These are phyloP conservation scores for Lipomyces starkeyi DNA, from an alignment of 805 yeast species.

Conservation along the genomic window DNA sequence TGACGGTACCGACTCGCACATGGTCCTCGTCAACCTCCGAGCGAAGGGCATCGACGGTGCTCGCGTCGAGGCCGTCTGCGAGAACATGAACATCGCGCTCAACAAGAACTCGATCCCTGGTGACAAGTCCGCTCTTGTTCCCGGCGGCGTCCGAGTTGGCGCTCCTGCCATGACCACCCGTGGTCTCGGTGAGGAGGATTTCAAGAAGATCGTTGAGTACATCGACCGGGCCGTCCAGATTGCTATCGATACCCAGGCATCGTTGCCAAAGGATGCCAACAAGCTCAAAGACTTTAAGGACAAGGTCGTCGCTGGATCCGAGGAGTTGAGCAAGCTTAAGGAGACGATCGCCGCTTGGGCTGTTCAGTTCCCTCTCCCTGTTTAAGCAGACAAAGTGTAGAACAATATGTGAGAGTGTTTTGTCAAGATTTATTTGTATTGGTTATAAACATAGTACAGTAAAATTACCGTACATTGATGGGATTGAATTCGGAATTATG, in stretches of 20 bases:
- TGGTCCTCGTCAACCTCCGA: constrained; percentile 88
- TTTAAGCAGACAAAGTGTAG: constrained; percentile 21
- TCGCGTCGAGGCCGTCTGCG: constrained; percentile 93
- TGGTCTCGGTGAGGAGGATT: constrained; percentile 90
- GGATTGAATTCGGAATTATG: background rate
- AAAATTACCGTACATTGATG: background rate
- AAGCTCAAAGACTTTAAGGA: constrained; percentile 95
- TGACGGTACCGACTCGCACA: constrained; percentile 96
- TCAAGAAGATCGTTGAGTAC: constrained; percentile 76
- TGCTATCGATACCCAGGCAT: constrained; percentile 71
- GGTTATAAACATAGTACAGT: background rate
- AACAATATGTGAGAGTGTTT: background rate
- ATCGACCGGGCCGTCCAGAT: constrained; percentile 78
- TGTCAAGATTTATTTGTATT: background rate
- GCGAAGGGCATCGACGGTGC: constrained; percentile 95
- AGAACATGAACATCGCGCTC: constrained; percentile 90
- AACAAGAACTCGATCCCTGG: constrained; percentile 99
- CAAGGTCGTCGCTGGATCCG: constrained; percentile 72
- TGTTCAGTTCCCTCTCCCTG: constrained; percentile 51
- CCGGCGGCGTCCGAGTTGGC: constrained; percentile 97
- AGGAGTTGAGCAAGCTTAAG: constrained; percentile 69
- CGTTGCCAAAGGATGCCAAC: constrained; percentile 90
- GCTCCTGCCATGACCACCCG: constrained; percentile 99
- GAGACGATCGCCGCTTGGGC: constrained; percentile 90
- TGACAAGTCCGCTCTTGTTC: constrained; percentile 93